Evolutionary conservation across 108 stramenopile genomes (phyloP), one percentile per base, ranked within the genome.

Genomic region (Conticribra weissflogii): DNA sequence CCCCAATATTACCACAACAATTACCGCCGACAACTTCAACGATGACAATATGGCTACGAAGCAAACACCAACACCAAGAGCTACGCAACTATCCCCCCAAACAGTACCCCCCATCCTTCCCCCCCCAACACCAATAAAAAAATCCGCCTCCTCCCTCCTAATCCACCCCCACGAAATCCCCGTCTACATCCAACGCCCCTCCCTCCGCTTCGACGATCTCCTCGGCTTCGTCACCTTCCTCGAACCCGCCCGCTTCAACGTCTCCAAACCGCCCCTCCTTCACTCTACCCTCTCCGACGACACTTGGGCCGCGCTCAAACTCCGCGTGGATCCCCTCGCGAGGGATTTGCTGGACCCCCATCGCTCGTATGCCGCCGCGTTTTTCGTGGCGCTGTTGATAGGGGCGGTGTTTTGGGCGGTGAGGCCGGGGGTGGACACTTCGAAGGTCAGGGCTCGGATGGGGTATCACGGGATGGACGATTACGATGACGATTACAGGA

Each of bases 241-340:
- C 34, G 76, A 78, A 19, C 71, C 81, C 33, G 77, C 77, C 24
- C 66, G 72, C 4, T 82, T 82, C 66, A 72, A 82, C 52, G 33
- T 54, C 3, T 47, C 59, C 51, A 82, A 78, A 45, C 81, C 81
- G 12, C 30, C 65, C 60, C 44, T 34, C 12, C 53, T 82, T 3
- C 44, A 24, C n/a, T n/a, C n/a, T n/a, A n/a, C n/a, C 14, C 51
- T 82, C 5, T 60, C 57, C 29, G 77, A 78, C 48, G 81, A 82
- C 60, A 54, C 66, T 0, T 82, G 81, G 81, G 77, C 81, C 47
- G 76, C 76, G 0, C 48, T 82, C 17, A 72, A 82, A 53, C 46
- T 82, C 17, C 81, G 81, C 29, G 81, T 82, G 16, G 81, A 82
- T 59, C 81, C 77, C 23, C 66, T 78, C 14, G 81, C 81, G 21